Base-by-base conservation (phyloP, 169 alveolate species). In the Eimeria praecox region DNA sequence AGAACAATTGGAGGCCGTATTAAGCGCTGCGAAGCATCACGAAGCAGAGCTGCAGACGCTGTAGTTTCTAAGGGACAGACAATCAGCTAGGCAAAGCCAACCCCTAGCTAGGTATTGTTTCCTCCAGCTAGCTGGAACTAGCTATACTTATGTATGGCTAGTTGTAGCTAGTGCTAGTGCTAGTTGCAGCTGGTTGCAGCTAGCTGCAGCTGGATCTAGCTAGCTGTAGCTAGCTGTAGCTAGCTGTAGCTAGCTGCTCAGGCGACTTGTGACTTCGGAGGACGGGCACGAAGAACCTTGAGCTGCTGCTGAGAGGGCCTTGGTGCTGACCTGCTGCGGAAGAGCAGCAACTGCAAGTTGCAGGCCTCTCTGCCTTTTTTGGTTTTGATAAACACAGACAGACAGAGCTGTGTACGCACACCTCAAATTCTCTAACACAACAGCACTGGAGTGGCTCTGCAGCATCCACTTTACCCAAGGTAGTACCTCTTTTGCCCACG, bases 1-100 rank as follows among this genome's bases (percentile, higher is more conserved):
- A n/a, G 92, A 85, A 18, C 78, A 54, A 38, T 40, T 85, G 56
- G 78, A 85, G 46, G 92, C 59, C 10, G 38, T 85, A 8, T 30
- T 73, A 16, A 40, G 33, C 0, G 46, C 85, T 6, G 54, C 85
- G 52, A 30, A 35, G 33, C 85, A 35, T 4, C 56, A 73, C 33
- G 85, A 73, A 16, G 24, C 54, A 38, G 85, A 73, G 54, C 35
- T 64, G 75, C 75, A 64, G 75, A n/a, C 75, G 22, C 35, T 64
- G 10, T 64, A 64, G 38, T 20, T 8, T n/a, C 20, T 5, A 5
- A 59, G 30, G 20, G 30, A 59, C 30, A n/a, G n/a, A n/a, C n/a
- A n/a, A n/a, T n/a, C n/a, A n/a, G n/a, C n/a, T n/a, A n/a, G n/a
- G n/a, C n/a, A n/a, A n/a, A n/a, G n/a, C n/a, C n/a, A n/a, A n/a